phyloP scores from a whole-genome alignment of 345 rosid species.

The Gossypium anomalum region DNA sequence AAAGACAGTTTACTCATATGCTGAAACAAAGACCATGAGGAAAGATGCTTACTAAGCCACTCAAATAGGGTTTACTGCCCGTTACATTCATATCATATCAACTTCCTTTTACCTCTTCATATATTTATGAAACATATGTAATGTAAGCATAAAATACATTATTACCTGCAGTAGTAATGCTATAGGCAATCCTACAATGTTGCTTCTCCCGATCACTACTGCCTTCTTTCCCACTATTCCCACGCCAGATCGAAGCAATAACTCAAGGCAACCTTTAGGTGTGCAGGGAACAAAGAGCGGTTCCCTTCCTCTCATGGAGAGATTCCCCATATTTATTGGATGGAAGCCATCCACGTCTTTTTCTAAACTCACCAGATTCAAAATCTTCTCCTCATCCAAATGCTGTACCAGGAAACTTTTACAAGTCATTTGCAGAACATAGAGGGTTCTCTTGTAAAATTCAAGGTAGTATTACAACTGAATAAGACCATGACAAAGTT shows the following conservation, averaged over 20 bases:
- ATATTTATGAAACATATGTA: not conserved
- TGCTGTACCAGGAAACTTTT: slow-evolving; percentile 55
- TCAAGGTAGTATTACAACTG: not conserved
- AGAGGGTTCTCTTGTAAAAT: slow-evolving; percentile 1
- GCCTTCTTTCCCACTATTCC: slow-evolving; percentile 72
- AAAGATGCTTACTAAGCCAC: not conserved
- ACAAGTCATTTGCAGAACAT: slow-evolving; percentile 13
- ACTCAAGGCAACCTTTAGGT: slow-evolving; percentile 83
- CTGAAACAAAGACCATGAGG: not conserved
- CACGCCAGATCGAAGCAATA: slow-evolving; percentile 69
- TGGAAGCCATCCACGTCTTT: slow-evolving; percentile 94
- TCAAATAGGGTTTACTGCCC: not conserved
- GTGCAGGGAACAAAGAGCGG: slow-evolving; percentile 83
- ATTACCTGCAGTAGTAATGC: slow-evolving; percentile 81
- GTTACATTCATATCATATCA: not conserved
- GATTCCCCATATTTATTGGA: slow-evolving; percentile 81
- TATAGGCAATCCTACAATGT: slow-evolving; percentile 82
- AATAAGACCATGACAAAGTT: not conserved
- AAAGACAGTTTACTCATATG: not conserved
- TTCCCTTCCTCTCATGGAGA: slow-evolving; percentile 91
- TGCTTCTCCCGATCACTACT: slow-evolving; percentile 89
- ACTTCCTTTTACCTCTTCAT: not conserved
- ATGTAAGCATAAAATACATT: not conserved
- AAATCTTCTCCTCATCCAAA: slow-evolving; percentile 71
- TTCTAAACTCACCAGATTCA: slow-evolving; percentile 58